A percentile compares a stretch with the other conserved stretches of the same genome.
phyloP scores from a whole-genome alignment of 2,329 filamentous ascomycete genomes.

The Aspergillus sp. region DNA sequence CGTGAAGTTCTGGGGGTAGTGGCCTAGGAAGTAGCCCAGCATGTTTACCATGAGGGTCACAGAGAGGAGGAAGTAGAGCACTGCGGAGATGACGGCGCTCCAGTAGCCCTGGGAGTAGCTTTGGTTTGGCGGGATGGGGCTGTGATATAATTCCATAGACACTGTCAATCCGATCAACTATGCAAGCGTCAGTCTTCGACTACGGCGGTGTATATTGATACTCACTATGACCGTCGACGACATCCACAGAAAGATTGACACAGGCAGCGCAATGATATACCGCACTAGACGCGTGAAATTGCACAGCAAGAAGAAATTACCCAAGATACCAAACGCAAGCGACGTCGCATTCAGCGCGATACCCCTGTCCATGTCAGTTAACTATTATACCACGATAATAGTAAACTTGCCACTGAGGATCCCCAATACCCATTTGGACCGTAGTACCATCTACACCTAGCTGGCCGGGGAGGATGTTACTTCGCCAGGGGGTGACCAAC shows the following conservation, averaged over 20 bases:
- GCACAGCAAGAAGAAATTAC: constrained; percentile 78
- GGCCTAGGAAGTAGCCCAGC: constrained; percentile 70
- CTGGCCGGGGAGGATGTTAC: constrained; percentile 47
- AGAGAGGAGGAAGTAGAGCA: constrained; percentile 76
- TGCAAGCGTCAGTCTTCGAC: neutral
- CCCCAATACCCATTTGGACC: constrained; percentile 57
- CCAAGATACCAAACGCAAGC: constrained; percentile 70
- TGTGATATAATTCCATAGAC: constrained; percentile 63
- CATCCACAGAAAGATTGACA: constrained; percentile 80
- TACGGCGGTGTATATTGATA: neutral
- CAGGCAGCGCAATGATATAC: constrained; percentile 78
- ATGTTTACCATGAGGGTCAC: constrained; percentile 77
- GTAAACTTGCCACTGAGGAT: constrained; percentile 66
- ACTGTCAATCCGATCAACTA: constrained; percentile 66
- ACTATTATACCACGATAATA: too few species aligned
- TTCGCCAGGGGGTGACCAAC: constrained; percentile 76
- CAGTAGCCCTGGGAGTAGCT: constrained; percentile 80
- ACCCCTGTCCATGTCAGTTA: constrained; percentile 51
- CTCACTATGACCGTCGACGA: constrained; percentile 59
- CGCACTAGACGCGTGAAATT: constrained; percentile 82
- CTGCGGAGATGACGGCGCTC: constrained; percentile 78
- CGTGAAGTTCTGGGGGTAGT: constrained; percentile 76
- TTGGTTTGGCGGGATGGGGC: constrained; percentile 48
- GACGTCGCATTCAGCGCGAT: constrained; percentile 75
- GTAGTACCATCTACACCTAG: constrained; percentile 48